These are phyloP conservation scores for Cicer cuneatum DNA, from an alignment of 306 rosid species.

Conservation along the genomic window DNA sequence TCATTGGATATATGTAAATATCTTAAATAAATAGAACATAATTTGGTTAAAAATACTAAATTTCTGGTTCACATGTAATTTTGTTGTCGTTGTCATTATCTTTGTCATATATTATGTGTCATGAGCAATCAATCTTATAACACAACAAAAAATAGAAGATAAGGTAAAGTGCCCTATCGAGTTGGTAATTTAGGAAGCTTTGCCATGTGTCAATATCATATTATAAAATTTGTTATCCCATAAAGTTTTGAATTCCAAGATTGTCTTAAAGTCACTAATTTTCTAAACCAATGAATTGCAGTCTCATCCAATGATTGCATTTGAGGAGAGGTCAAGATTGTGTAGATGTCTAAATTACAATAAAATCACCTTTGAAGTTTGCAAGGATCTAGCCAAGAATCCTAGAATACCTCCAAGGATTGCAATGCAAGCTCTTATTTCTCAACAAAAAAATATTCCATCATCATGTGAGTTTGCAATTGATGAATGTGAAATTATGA, in stretches of 20 bases:
- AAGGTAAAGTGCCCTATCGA: conserved; percentile 14
- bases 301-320: conserved; percentile 63
- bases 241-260: conserved; percentile 14
- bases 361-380: conserved; percentile 68
- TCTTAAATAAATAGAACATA: neutral
- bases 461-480: conserved; percentile 27
- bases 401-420: conserved; percentile 77
- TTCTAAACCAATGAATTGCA: conserved; percentile 46
- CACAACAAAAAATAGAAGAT: conserved; percentile 22
- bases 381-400: conserved; percentile 77
- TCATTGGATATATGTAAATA: too few relatives aligned
- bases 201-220: conserved; percentile 10
- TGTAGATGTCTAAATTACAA: conserved; percentile 73
- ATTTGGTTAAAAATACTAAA: neutral
- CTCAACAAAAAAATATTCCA: conserved; percentile 52
- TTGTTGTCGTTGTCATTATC: neutral
- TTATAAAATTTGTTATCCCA: neutral
- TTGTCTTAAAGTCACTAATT: neutral
- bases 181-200: conserved; percentile 13
- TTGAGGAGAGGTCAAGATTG: conserved; percentile 70
- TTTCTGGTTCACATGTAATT: neutral
- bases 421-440: conserved; percentile 70
- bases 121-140: conserved; percentile 17
- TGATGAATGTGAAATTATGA: conserved; percentile 24
- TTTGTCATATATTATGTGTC: conserved; percentile 13